phyloP scores from a whole-genome alignment of 352 stramenopile genomes.

The Phytophthora tubulina region DNA sequence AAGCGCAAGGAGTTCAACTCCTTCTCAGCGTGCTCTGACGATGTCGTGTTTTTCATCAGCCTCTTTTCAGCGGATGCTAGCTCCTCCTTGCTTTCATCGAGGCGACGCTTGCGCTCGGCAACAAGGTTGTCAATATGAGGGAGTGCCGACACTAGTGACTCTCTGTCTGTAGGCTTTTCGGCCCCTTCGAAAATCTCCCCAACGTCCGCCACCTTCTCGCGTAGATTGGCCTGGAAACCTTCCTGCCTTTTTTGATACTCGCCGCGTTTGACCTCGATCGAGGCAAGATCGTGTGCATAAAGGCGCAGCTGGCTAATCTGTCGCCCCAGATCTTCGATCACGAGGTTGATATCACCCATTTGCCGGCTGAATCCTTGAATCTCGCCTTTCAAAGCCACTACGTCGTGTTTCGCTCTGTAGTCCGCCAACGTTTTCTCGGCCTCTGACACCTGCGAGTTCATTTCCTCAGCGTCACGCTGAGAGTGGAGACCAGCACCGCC shows the following conservation, averaged over 20 bases:
- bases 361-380: slow-evolving; percentile 57
- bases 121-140: slow-evolving; percentile 41
- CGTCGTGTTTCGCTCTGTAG: slow-evolving; percentile 57
- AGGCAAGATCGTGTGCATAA: slow-evolving; percentile 58
- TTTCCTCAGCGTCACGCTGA: slow-evolving; percentile 58
- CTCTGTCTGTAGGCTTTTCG: slow-evolving; percentile 43
- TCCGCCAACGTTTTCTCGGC: slow-evolving; percentile 53
- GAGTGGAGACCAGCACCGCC: slow-evolving; percentile 49
- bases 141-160: slow-evolving; percentile 37
- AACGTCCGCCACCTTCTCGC: slow-evolving; percentile 60
- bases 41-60: slow-evolving; percentile 63
- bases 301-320: slow-evolving; percentile 66
- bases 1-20: slow-evolving; percentile 42
- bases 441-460: slow-evolving; percentile 57
- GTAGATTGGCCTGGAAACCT: slow-evolving; percentile 48
- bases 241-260: slow-evolving; percentile 59
- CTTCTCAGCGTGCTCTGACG: slow-evolving; percentile 63
- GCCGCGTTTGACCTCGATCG: slow-evolving; percentile 59
- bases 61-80: slow-evolving; percentile 43
- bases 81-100: slow-evolving; percentile 42
- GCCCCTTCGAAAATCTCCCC: slow-evolving; percentile 40
- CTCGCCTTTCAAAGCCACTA: slow-evolving; percentile 47
- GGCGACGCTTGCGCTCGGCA: slow-evolving; percentile 25
- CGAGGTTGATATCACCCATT: slow-evolving; percentile 54
- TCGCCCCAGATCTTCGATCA: slow-evolving; percentile 54